Evolutionary conservation across 1,284 basidiomycete species (phyloP), one percentile per base, ranked within the genome.

Genomic region (Ustilago sp.): DNA sequence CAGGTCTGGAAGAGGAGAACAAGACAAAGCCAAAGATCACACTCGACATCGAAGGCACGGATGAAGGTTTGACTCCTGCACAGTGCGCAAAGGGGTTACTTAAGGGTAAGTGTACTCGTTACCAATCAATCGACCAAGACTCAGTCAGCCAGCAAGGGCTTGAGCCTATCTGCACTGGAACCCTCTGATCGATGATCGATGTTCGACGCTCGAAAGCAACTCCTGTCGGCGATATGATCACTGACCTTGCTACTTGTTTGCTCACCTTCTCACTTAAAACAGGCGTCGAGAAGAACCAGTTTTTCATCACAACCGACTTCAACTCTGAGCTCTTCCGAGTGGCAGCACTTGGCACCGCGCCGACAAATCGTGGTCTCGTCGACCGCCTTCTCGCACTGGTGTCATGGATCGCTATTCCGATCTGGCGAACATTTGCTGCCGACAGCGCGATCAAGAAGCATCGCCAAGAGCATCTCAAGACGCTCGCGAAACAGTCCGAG

Each of bases 1-100:
- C 94, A 0, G 94, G 94, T 0, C 92, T 90, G 78, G 91, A 91
- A 12, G 89, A 90, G 74, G 95, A 98, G 84, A 91, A 93, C 83
- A 90, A 90, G 84, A 90, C 89, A 39, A 98, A 98, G 83, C 95
- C 94, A 0, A 88, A 88, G 38, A 88, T 98, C 60, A 92, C 91
- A 3, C 89, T 90, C 74, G 91, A 92, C 80, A 92, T 98, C 48
- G 95, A 97, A 84, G 93, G 92, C 62, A 87, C 88, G 1, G 95
- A 95, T 82, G 88, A 88, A 23, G 91, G 91, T 0, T 80, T 91
- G 61, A 89, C 90, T 3, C 89, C 93, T 0, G 93, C 93, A 51
- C 87, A 88, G 35, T 91, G 91, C 23, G 94, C 93, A 0, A 85
- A 86, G 34, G 87, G 87, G 7, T 84, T 97, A 38, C 87, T 94